Evolutionary conservation across 164 flowering plant genomes (phyloP).

Genomic region (Aristolochia fimbriata): DNA sequence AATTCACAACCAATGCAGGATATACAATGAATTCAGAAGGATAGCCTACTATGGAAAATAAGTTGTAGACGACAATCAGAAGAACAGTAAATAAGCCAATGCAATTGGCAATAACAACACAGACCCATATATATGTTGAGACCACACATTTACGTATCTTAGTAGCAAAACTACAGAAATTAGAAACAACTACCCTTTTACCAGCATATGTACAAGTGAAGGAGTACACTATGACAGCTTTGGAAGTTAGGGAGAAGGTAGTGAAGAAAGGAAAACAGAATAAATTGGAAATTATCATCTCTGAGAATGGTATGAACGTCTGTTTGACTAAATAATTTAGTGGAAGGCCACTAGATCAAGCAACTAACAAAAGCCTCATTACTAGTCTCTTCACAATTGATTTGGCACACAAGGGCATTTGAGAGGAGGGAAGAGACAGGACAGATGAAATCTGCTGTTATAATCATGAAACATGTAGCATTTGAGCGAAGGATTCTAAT

Average conservation of each 20-base stretch:
- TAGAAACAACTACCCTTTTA: conserved; percentile 33
- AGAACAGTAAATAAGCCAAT: too few relatives aligned
- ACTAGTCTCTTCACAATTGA: conserved; percentile 44
- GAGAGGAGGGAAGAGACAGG: too few relatives aligned
- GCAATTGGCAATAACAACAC: conserved; percentile 48
- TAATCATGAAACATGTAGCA: too few relatives aligned
- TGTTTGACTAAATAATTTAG: conserved; percentile 44
- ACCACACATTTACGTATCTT: conserved; percentile 71
- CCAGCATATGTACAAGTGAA: conserved; percentile 78
- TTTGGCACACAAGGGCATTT: conserved; percentile 57
- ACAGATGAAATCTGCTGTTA: too few relatives aligned
- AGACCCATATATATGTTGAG: conserved; percentile 60
- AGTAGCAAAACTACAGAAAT: conserved; percentile 31
- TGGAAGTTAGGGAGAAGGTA: conserved; percentile 58
- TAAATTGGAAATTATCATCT: conserved; percentile 43
- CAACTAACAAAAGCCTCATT: conserved; percentile 49
- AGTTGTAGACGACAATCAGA: too few relatives aligned
- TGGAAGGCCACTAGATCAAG: conserved; percentile 69
- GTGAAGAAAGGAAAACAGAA: conserved; percentile 70
- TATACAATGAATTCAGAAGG: too few relatives aligned
- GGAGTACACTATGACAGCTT: conserved; percentile 67
- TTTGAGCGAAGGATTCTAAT: too few relatives aligned
- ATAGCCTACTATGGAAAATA: too few relatives aligned
- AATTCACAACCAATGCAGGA: conserved; percentile 44
- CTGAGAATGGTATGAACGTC: conserved; percentile 57